A percentile compares a stretch with the other conserved stretches of the same genome.
phyloP scores from a whole-genome alignment of 2,329 filamentous ascomycete species.

The Leptographium wingfieldii region DNA sequence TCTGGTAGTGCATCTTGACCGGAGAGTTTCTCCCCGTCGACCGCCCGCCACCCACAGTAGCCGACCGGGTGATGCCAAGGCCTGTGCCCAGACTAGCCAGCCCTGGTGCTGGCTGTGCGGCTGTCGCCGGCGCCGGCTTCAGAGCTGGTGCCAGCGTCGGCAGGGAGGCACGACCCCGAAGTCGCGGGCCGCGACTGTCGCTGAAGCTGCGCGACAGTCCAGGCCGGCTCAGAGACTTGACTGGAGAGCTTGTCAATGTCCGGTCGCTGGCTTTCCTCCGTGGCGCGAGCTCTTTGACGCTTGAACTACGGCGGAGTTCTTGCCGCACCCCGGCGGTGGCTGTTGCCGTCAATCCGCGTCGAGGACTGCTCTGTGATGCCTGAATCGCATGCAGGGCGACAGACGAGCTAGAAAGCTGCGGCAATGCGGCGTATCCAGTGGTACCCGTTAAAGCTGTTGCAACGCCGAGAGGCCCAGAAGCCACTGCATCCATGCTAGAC shows the following conservation, averaged over 20 bases:
- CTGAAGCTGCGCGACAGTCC: slow-evolving; percentile 42
- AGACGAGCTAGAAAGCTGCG: slow-evolving; percentile 15
- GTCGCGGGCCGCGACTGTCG: slow-evolving; percentile 37
- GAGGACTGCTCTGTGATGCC: slow-evolving; percentile 15
- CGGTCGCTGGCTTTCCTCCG: slow-evolving; percentile 29
- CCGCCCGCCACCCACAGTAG: slow-evolving; percentile 21
- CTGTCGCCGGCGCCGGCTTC: slow-evolving; percentile 16
- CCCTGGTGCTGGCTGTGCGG: not conserved
- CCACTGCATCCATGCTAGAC: slow-evolving; percentile 27
- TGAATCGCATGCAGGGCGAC: slow-evolving; percentile 10
- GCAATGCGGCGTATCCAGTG: slow-evolving; percentile 12
- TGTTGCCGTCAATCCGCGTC: slow-evolving; percentile 15
- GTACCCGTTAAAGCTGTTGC: not conserved
- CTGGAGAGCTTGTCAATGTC: slow-evolving; percentile 33
- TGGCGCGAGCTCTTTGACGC: slow-evolving; percentile 29
- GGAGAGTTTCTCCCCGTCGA: slow-evolving; percentile 38
- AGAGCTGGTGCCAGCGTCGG: slow-evolving; percentile 35
- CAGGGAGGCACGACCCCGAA: slow-evolving; percentile 26
- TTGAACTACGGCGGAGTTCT: slow-evolving; percentile 32
- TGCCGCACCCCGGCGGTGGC: slow-evolving; percentile 19
- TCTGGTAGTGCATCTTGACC: slow-evolving; percentile 35
- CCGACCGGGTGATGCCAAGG: slow-evolving; percentile 23
- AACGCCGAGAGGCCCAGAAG: slow-evolving; percentile 9
- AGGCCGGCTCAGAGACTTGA: slow-evolving; percentile 33
- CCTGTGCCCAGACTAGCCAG: slow-evolving; percentile 9